A percentile compares a stretch with the other conserved stretches of the same genome.
Conservation (phyloP, 305 asterid species). For the Plantago rigida region DNA sequence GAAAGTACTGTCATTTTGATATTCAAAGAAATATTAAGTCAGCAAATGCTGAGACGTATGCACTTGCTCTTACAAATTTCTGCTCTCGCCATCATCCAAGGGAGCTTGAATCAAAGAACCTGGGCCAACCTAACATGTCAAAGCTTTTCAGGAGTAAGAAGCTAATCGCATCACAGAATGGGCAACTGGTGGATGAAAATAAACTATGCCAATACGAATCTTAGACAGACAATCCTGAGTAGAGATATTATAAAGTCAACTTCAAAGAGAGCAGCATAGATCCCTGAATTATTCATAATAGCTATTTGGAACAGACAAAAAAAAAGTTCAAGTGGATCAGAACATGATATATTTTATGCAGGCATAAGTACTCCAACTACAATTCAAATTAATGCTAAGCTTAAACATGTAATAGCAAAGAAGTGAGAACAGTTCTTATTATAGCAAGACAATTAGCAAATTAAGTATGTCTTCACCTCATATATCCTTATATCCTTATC, state of each 20-base stretch:
- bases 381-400: slow-evolving; percentile 7
- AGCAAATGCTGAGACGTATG: slow-evolving; percentile 14
- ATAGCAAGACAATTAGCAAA: slow-evolving; percentile 10
- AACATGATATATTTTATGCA: background rate
- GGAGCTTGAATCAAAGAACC: slow-evolving; percentile 98
- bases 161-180: slow-evolving; percentile 11
- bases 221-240: background rate
- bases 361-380: no score
- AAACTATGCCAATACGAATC: slow-evolving; percentile 14
- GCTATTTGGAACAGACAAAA: slow-evolving; percentile 6
- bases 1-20: slow-evolving; percentile 26
- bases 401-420: slow-evolving; percentile 9
- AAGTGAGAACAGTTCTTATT: background rate
- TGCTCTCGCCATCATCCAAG: slow-evolving; percentile 64
- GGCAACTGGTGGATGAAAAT: slow-evolving; percentile 23
- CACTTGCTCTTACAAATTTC: slow-evolving; percentile 49
- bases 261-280: slow-evolving; percentile 5
- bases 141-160: slow-evolving; percentile 23
- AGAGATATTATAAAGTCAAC: background rate
- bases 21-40: slow-evolving; percentile 17
- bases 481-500: slow-evolving; percentile 4
- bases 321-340: background rate
- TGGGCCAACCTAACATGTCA: slow-evolving; percentile 65
- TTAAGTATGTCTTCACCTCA: slow-evolving; percentile 10
- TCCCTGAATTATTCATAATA: slow-evolving; percentile 16